A percentile compares a stretch with the other conserved stretches of the same genome.
phyloP scores from a whole-genome alignment of 768 basidiomycete species.

The Tulasnella sp. region DNA sequence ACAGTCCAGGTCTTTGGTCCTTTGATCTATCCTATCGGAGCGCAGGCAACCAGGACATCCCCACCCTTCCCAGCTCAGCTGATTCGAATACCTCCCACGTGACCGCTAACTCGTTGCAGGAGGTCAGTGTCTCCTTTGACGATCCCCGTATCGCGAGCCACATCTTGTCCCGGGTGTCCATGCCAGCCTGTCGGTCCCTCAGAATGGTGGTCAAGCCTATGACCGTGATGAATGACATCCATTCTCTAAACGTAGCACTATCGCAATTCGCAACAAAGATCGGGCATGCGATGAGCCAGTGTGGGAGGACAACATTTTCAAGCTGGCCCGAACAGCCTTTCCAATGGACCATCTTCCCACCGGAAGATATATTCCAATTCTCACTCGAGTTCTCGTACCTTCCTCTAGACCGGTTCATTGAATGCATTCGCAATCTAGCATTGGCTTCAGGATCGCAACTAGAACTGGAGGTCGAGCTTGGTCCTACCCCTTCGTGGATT shows the following conservation, averaged over 20 bases:
- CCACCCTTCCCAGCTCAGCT: background rate
- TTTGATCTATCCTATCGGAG: background rate
- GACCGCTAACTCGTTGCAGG: background rate
- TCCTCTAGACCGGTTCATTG: background rate
- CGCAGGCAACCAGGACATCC: background rate
- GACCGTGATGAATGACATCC: background rate
- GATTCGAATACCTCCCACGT: background rate
- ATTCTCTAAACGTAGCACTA: background rate
- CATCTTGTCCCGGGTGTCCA: slow-evolving; percentile 26
- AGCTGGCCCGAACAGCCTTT: background rate
- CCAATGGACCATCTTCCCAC: background rate
- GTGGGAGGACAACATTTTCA: background rate
- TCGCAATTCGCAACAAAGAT: background rate
- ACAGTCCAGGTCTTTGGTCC: background rate
- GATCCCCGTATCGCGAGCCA: background rate
- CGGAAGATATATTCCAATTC: background rate
- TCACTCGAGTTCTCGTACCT: background rate
- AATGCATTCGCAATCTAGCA: background rate
- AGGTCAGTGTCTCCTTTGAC: background rate
- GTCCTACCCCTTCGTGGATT: background rate
- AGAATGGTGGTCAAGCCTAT: background rate
- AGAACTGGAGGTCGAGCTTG: background rate
- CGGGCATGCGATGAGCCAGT: background rate
- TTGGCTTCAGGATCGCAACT: background rate
- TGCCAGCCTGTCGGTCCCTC: slow-evolving; percentile 45